Percentiles rank a stretch among this genome's conserved stretches.
Evolutionary conservation across 805 yeast species (phyloP).

Genomic region (Grigorovia humatica): DNA sequence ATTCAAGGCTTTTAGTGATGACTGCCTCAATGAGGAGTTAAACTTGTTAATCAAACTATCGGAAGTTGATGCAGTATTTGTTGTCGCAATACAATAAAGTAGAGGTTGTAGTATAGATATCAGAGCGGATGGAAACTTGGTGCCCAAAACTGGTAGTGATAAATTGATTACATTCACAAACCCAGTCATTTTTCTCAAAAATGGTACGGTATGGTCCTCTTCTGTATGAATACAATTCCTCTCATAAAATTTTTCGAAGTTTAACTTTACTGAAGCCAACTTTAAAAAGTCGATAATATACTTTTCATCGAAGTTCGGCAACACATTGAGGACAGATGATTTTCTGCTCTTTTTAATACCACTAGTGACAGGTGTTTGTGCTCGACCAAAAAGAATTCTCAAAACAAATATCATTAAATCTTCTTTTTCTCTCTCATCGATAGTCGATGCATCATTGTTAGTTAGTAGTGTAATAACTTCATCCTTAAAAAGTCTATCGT

Average conservation of each 20-base stretch:
- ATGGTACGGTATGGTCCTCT: constrained; percentile 16
- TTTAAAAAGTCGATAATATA: constrained; percentile 50
- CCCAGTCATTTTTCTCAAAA: constrained; percentile 48
- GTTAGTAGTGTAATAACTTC: constrained; percentile 57
- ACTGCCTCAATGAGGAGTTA: constrained; percentile 52
- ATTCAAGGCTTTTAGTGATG: constrained; percentile 55
- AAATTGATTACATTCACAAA: constrained; percentile 38
- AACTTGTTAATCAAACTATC: constrained; percentile 30
- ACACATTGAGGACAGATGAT: constrained; percentile 52
- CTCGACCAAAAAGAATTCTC: constrained; percentile 77
- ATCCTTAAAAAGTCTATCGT: constrained; percentile 77
- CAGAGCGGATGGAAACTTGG: constrained; percentile 40
- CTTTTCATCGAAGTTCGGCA: constrained; percentile 45
- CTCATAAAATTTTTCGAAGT: constrained; percentile 29
- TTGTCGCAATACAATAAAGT: constrained; percentile 41
- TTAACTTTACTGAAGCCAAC: constrained; percentile 49
- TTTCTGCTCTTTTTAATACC: constrained; percentile 67
- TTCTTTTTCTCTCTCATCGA: constrained; percentile 52
- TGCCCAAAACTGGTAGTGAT: constrained; percentile 40
- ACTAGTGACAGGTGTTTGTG: constrained; percentile 56
- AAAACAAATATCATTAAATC: constrained; percentile 61
- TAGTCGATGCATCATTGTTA: constrained; percentile 38
- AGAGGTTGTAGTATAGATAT: constrained; percentile 46
- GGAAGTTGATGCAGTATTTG: constrained; percentile 35
- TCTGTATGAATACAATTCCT: constrained; percentile 3